Evolutionary conservation across 2,329 filamentous ascomycete species (phyloP).

Genomic region (Aspergillus pseudoterreus): DNA sequence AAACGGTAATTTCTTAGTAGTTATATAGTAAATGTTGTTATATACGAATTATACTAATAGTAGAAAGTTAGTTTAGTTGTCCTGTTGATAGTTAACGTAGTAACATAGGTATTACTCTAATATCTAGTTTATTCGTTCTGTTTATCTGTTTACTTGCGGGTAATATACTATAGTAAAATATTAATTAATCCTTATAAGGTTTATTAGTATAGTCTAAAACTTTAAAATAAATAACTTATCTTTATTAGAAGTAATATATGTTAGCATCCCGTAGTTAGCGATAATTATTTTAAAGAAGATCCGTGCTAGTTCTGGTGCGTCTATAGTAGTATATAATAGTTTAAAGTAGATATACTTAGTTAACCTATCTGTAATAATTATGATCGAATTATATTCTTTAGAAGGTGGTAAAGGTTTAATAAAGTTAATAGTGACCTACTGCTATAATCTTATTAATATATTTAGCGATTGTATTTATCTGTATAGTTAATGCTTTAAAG

Average conservation of each 20-base stretch:
- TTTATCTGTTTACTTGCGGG: slow-evolving; percentile 1
- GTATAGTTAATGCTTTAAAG: background rate
- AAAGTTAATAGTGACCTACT: too few relatives aligned
- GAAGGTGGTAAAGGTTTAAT: too few relatives aligned
- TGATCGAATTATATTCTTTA: too few relatives aligned
- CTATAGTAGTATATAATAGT: too few relatives aligned
- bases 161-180: background rate
- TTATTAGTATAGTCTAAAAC: background rate
- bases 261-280: background rate
- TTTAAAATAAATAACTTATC: slow-evolving; percentile 1
- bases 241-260: slow-evolving; percentile 2
- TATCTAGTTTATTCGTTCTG: background rate
- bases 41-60: background rate
- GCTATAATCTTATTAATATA: too few relatives aligned
- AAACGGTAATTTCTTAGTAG: background rate
- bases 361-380: too few relatives aligned
- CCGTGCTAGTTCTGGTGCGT: too few relatives aligned
- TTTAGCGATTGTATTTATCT: too few relatives aligned
- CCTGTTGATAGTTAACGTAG: background rate
- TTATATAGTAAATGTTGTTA: background rate
- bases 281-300: background rate
- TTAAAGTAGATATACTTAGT: too few relatives aligned
- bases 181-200: background rate
- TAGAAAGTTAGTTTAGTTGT: background rate
- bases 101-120: background rate